Evolutionary conservation across 2,329 filamentous ascomycete species (phyloP).

Genomic region (Dendrostoma leiphaemia): DNA sequence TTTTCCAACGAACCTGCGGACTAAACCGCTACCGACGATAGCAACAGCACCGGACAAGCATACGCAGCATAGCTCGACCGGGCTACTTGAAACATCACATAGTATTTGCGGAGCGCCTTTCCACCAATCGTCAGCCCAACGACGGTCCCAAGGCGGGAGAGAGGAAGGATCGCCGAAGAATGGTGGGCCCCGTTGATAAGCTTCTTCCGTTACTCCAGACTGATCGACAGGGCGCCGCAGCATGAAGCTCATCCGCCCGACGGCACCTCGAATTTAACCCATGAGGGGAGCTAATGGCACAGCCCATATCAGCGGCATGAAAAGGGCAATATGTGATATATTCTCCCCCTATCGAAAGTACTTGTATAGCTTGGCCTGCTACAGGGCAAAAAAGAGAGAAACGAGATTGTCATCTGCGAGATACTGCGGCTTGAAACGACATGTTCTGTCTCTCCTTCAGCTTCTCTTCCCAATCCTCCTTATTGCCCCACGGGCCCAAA

Average conservation of each 20-base stretch:
- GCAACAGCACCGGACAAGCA: no score
- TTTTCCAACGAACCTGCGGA: background rate
- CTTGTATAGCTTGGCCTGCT: no score
- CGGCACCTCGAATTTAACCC: background rate
- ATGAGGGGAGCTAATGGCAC: no score
- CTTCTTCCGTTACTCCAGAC: background rate
- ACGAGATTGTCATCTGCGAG: background rate
- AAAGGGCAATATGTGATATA: no score
- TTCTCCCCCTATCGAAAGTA: no score
- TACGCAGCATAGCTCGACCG: background rate
- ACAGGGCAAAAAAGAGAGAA: background rate
- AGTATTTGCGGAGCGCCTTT: background rate
- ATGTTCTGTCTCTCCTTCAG: background rate
- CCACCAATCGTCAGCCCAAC: background rate
- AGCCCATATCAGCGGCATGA: background rate
- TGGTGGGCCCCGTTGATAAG: background rate
- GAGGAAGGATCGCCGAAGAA: background rate
- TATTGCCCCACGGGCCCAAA: background rate
- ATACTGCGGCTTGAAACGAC: background rate
- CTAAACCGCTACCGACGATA: no score
- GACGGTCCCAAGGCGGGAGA: background rate
- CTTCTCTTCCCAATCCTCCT: background rate
- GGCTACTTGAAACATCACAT: background rate
- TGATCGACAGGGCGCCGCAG: background rate
- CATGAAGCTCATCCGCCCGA: background rate